Conservation (phyloP, 495 filamentous ascomycete species). For the Aspergillus campestris region DNA sequence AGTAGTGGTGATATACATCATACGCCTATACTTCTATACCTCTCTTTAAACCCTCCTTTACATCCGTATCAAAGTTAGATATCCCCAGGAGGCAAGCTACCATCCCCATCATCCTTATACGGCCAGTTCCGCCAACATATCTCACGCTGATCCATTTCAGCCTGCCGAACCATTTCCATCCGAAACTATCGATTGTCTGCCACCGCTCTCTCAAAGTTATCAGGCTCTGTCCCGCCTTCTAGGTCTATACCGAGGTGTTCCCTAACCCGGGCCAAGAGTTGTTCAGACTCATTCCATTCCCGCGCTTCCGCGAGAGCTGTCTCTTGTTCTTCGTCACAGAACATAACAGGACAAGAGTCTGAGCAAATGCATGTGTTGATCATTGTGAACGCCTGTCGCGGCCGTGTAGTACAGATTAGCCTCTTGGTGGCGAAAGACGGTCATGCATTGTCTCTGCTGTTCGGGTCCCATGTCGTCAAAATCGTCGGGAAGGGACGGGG, state of each 20-base stretch:
- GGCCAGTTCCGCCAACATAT: slow-evolving; percentile 26
- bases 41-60: no score
- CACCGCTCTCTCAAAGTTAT: slow-evolving; percentile 21
- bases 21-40: no score
- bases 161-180: slow-evolving; percentile 20
- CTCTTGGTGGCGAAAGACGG: slow-evolving; percentile 23
- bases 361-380: slow-evolving; percentile 17
- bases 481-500: slow-evolving; percentile 22
- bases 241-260: slow-evolving; percentile 20
- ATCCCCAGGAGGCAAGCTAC: no score
- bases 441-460: slow-evolving; percentile 18
- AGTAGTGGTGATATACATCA: no score
- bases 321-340: slow-evolving; percentile 23
- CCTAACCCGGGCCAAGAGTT: slow-evolving; percentile 18
- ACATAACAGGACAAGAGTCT: slow-evolving; percentile 20
- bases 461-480: slow-evolving; percentile 20
- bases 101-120: slow-evolving; percentile 23
- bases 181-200: slow-evolving; percentile 16
- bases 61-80: no score
- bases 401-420: slow-evolving; percentile 34
- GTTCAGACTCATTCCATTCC: slow-evolving; percentile 31
- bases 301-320: slow-evolving; percentile 21
- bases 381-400: slow-evolving; percentile 24
- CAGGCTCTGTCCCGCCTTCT: slow-evolving; percentile 25
- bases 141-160: slow-evolving; percentile 13